Evolutionary conservation across 176 grass and related monocot genomes (phyloP), one percentile per base, ranked within the genome.

Genomic region (Tillandsia fasciculata): DNA sequence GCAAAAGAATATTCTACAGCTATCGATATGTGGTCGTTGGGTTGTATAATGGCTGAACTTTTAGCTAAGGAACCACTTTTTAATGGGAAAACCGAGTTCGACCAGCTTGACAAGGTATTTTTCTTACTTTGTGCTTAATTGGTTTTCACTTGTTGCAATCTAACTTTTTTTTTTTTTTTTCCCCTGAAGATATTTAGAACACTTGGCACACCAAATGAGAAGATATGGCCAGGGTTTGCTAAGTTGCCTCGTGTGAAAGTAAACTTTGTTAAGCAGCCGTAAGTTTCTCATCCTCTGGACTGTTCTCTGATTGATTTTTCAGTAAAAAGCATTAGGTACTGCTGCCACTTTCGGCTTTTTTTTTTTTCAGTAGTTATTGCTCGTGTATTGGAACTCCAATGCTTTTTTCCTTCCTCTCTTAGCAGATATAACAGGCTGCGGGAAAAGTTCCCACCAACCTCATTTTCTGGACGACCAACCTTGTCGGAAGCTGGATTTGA

Each of bases 21-120:
- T 70, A 99, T 93, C 54, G 94, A 99, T 81, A 90, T 90, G 90
- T 99, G 94, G 90, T 99, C 94, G 5, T 65, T 99, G 52, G 89
- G 89, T 56, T 99, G 94, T 73, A 93, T 99, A 74, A 99, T 99
- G 94, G 94, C 87, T 58, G 89, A 99, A 67, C 78, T 99, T 26
- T 70, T 99, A 13, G 79, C 77, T 26, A 99, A 99, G 72, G 76
- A 87, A 72, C 89, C 89, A 73, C 50, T 99, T 23, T 99, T 99
- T 49, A 75, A 81, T 56, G 89, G 94, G 50, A 78, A 83, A 74
- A 77, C 74, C 48, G 94, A 99, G 63, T 85, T 85, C 52, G 89
- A 80, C 75, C 94, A 99, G 67, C 84, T 99, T 68, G 74, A 83
- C 50, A 92, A 93, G 94, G 94, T 99, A 67, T 23, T 10, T 22